phyloP scores from a whole-genome alignment of 2,329 filamentous ascomycete genomes.

The Podosphaera leucotricha region DNA sequence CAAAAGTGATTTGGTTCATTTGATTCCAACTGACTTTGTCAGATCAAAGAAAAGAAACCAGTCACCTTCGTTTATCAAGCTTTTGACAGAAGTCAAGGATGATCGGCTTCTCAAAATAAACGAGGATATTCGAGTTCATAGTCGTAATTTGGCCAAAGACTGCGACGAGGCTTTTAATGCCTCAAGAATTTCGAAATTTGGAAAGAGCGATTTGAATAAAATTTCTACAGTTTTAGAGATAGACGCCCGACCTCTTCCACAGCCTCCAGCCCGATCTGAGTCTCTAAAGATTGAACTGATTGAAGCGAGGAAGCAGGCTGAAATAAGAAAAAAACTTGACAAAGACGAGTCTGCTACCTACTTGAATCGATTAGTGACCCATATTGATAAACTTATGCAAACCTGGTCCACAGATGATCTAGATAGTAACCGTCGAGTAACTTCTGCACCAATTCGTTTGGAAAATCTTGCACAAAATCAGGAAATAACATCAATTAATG shows the following conservation, averaged over 20 bases:
- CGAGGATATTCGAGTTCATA: conserved; percentile 66
- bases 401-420: conserved; percentile 12
- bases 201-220: not conserved
- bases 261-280: conserved; percentile 12
- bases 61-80: conserved; percentile 2
- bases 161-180: conserved; percentile 85
- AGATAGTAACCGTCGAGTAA: conserved; percentile 17
- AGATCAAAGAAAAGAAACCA: conserved; percentile 11
- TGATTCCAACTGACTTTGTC: conserved; percentile 9
- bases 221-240: not conserved
- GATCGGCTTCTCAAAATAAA: conserved; percentile 22
- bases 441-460: conserved; percentile 21
- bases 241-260: conserved; percentile 12
- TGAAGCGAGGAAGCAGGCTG: conserved; percentile 12
- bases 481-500: conserved; percentile 12
- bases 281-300: conserved; percentile 13
- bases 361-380: conserved; percentile 33
- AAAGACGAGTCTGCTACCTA: conserved; percentile 20
- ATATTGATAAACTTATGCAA: conserved; percentile 32
- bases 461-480: conserved; percentile 3
- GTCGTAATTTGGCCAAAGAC: conserved; percentile 63
- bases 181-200: not conserved
- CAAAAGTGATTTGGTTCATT: conserved; percentile 5
- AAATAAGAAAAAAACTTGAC: conserved; percentile 11
- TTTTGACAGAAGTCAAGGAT: conserved; percentile 4